These are phyloP conservation scores for Cadophora sp. DNA, from an alignment of 2,329 filamentous ascomycete species.

Conservation along the genomic window DNA sequence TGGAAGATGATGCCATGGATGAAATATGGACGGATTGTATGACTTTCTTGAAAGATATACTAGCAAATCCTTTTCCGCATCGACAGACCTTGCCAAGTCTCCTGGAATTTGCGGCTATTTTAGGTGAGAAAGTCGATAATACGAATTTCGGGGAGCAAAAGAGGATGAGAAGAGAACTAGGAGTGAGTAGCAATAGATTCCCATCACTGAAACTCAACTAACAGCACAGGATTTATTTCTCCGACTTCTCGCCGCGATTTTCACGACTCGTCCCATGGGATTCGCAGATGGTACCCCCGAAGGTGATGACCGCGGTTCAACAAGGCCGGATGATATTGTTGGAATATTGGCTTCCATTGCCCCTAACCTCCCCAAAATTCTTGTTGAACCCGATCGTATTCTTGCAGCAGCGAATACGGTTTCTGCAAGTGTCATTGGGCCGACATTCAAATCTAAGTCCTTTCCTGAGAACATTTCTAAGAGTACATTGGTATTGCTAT, in stretches of 20 bases:
- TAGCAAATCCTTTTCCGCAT: conserved; percentile 94
- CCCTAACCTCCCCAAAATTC: conserved; percentile 79
- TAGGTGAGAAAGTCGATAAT: conserved; percentile 96
- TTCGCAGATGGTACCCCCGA: conserved; percentile 65
- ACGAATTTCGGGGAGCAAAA: conserved; percentile 96
- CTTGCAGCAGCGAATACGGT: conserved; percentile 79
- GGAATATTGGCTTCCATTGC: conserved; percentile 80
- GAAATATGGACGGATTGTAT: conserved; percentile 98
- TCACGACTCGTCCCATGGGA: conserved; percentile 83
- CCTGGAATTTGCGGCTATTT: conserved; percentile 85
- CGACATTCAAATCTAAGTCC: conserved; percentile 79
- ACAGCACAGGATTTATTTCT: conserved; percentile 80
- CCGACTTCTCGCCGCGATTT: conserved; percentile 87
- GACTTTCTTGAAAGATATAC: conserved; percentile 85
- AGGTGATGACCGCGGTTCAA: conserved; percentile 48
- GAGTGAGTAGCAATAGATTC: conserved; percentile 61
- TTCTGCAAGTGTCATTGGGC: conserved; percentile 81
- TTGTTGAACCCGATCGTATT: conserved; percentile 87
- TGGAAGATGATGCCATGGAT: conserved; percentile 97
- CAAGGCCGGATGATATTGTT: conserved; percentile 75
- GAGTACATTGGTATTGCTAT: conserved; percentile 74
- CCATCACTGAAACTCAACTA: conserved; percentile 35
- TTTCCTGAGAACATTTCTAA: conserved; percentile 87
- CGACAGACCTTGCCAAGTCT: conserved; percentile 86
- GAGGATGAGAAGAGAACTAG: conserved; percentile 88